Evolutionary conservation across 2,329 filamentous ascomycete species (phyloP).

Genomic region (Tolypocladium cylindrosporum): DNA sequence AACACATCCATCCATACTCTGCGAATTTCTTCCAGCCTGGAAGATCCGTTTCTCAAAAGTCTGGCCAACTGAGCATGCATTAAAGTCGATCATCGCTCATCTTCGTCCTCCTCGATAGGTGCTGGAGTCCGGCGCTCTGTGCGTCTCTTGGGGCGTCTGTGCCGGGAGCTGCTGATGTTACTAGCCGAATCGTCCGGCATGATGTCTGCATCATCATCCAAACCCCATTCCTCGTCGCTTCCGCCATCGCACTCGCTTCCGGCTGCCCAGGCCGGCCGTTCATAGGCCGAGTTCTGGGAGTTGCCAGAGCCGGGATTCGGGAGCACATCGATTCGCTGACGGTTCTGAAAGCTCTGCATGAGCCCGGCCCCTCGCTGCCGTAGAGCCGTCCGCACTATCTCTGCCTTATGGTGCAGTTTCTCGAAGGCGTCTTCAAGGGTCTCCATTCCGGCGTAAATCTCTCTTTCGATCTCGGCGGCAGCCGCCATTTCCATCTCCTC

Average conservation of each 20-base stretch:
- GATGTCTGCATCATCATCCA: slow-evolving; percentile 50
- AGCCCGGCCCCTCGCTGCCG: slow-evolving; percentile 77
- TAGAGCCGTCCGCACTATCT: slow-evolving; percentile 66
- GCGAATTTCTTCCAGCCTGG: neutral
- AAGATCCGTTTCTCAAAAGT: neutral
- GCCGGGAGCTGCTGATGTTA: slow-evolving; percentile 64
- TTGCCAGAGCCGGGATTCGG: slow-evolving; percentile 36
- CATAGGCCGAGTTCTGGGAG: slow-evolving; percentile 32
- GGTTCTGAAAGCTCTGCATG: slow-evolving; percentile 51
- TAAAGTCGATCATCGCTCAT: slow-evolving; percentile 37
- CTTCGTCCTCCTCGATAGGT: slow-evolving; percentile 60
- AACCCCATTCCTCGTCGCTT: slow-evolving; percentile 48
- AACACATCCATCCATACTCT: slow-evolving; percentile 6
- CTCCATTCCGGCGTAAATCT: slow-evolving; percentile 93
- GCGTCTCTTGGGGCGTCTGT: slow-evolving; percentile 56
- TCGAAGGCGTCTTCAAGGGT: slow-evolving; percentile 90
- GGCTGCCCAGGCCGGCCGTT: slow-evolving; percentile 26
- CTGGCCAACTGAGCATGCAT: too few species aligned
- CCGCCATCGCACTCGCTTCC: slow-evolving; percentile 37
- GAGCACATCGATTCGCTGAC: slow-evolving; percentile 45
- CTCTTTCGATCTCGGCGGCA: slow-evolving; percentile 81
- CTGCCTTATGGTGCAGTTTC: slow-evolving; percentile 75
- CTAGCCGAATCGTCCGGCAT: slow-evolving; percentile 73
- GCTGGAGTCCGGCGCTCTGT: slow-evolving; percentile 63
- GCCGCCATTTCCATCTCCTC: slow-evolving; percentile 90